phyloP scores from a whole-genome alignment of 2,329 filamentous ascomycete species.

The Rhytidhysteron rufulum region DNA sequence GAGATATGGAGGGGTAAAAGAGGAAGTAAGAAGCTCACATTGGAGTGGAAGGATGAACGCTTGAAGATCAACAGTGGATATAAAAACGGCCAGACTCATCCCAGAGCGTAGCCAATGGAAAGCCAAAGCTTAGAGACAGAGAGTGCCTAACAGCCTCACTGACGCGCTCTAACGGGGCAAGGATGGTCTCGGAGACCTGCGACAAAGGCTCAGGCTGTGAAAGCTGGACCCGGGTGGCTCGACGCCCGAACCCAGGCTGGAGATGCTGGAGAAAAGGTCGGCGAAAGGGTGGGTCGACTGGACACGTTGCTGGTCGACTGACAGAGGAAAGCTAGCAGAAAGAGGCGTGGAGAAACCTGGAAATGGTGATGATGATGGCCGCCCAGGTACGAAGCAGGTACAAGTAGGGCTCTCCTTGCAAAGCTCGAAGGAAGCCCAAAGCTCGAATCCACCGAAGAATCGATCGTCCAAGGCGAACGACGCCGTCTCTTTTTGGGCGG shows the following conservation, averaged over 20 bases:
- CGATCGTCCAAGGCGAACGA: too few species aligned
- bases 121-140: constrained; percentile 27
- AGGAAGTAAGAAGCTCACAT: constrained; percentile 21
- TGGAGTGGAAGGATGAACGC: constrained; percentile 21
- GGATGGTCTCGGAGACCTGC: constrained; percentile 35
- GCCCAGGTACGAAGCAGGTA: constrained; percentile 24
- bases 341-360: constrained; percentile 32
- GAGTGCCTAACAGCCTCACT: constrained; percentile 34
- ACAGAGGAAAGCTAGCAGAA: constrained; percentile 27
- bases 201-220: constrained; percentile 30
- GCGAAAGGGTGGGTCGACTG: constrained; percentile 20
- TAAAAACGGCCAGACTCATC: constrained; percentile 34
- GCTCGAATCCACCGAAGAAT: too few species aligned
- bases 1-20: constrained; percentile 7
- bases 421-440: constrained; percentile 25
- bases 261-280: constrained; percentile 31
- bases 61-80: constrained; percentile 30
- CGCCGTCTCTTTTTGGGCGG: too few species aligned
- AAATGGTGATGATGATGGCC: constrained; percentile 20
- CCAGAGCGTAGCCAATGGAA: constrained; percentile 33
- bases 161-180: constrained; percentile 24
- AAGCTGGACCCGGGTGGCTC: constrained; percentile 4
- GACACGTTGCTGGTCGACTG: constrained; percentile 27
- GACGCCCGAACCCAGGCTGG: constrained; percentile 23
- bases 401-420: constrained; percentile 35